Evolutionary conservation across 768 basidiomycete genomes (phyloP).

Genomic region (Tremella yokohamensis): DNA sequence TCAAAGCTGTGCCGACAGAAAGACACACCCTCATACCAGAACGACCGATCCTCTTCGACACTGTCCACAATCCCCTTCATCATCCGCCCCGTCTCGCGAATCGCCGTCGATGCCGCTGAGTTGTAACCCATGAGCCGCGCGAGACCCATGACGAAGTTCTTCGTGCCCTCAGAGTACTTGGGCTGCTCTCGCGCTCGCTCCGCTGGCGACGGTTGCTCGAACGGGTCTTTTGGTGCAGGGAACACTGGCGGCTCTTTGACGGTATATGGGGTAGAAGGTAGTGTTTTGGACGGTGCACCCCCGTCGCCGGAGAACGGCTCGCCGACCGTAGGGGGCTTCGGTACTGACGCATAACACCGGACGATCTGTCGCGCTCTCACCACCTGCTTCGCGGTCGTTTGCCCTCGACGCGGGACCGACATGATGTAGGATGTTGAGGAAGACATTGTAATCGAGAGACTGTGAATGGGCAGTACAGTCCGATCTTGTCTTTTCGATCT

Average conservation of each 20-base stretch:
- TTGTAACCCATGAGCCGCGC: slow-evolving; percentile 54
- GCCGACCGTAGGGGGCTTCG: background rate
- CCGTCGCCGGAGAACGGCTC: background rate
- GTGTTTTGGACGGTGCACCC: background rate
- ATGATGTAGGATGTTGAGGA: background rate
- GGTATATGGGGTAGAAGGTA: slow-evolving; percentile 17
- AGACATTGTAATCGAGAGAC: too few relatives aligned
- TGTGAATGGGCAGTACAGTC: too few relatives aligned
- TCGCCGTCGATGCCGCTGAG: slow-evolving; percentile 51
- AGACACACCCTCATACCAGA: slow-evolving; percentile 54
- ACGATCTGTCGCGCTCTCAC: too few relatives aligned
- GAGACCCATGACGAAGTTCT: slow-evolving; percentile 42
- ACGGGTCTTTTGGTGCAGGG: slow-evolving; percentile 45
- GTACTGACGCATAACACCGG: background rate
- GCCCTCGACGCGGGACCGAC: background rate
- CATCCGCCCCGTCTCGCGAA: slow-evolving; percentile 53
- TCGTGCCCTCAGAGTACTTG: slow-evolving; percentile 36
- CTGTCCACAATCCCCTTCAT: slow-evolving; percentile 53
- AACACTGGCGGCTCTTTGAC: slow-evolving; percentile 36
- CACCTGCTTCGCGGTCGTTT: too few relatives aligned
- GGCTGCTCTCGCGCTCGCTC: slow-evolving; percentile 2
- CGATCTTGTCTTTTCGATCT: too few relatives aligned
- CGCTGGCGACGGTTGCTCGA: slow-evolving; percentile 12
- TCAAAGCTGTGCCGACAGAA: background rate
- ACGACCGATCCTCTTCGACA: slow-evolving; percentile 51